A percentile compares a stretch with the other conserved stretches of the same genome.
Evolutionary conservation across 805 yeast species (phyloP).

Genomic region (Candida chauliodis): DNA sequence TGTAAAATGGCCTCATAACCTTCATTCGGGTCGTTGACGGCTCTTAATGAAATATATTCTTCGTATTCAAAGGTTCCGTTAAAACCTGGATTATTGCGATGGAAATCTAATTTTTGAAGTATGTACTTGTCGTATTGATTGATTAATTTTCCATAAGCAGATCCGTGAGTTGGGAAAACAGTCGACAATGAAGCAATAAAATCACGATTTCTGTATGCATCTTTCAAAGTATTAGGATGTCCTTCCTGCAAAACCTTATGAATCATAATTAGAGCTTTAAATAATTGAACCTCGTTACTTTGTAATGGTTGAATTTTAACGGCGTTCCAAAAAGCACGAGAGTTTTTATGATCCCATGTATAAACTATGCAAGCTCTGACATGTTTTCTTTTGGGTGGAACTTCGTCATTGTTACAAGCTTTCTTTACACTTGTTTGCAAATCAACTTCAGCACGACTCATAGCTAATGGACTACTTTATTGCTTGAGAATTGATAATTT

Average conservation of each 20-base stretch:
- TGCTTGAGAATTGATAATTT: too few relatives aligned
- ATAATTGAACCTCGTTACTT: slow-evolving; percentile 76
- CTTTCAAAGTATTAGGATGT: slow-evolving; percentile 79
- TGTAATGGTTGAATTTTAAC: slow-evolving; percentile 77
- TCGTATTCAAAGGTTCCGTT: slow-evolving; percentile 96
- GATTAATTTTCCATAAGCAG: slow-evolving; percentile 68
- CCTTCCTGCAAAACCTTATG: slow-evolving; percentile 98
- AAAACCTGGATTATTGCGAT: slow-evolving; percentile 79
- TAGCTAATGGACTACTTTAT: slow-evolving; percentile 12
- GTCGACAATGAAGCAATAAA: slow-evolving; percentile 76
- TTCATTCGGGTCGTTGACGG: slow-evolving; percentile 91
- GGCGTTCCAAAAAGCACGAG: slow-evolving; percentile 81
- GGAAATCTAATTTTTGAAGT: slow-evolving; percentile 74
- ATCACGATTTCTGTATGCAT: slow-evolving; percentile 72
- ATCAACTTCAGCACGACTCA: slow-evolving; percentile 47
- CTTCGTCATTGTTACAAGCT: slow-evolving; percentile 82
- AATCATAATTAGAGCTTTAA: slow-evolving; percentile 78
- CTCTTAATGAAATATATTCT: slow-evolving; percentile 83
- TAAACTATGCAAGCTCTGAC: slow-evolving; percentile 93
- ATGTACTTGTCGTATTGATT: slow-evolving; percentile 71
- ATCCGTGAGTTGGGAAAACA: slow-evolving; percentile 39
- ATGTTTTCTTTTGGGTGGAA: slow-evolving; percentile 94
- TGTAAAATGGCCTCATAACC: slow-evolving; percentile 89
- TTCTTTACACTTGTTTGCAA: slow-evolving; percentile 61
- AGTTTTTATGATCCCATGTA: slow-evolving; percentile 92